These are phyloP conservation scores for Collybia sordida DNA, from an alignment of 768 basidiomycete species.

Conservation along the genomic window DNA sequence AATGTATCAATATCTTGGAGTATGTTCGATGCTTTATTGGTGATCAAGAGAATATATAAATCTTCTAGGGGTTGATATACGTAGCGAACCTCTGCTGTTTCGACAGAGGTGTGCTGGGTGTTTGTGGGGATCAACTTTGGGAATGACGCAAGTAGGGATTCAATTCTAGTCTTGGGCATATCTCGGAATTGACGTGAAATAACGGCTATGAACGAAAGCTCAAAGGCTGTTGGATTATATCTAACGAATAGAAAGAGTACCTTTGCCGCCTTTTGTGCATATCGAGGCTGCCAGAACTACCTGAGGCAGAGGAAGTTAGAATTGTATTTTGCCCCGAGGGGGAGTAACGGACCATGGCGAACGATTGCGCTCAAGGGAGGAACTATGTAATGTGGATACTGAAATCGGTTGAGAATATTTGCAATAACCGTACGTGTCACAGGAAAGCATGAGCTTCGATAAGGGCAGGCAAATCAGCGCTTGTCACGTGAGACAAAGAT, in stretches of 20 bases:
- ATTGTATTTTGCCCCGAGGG: too few species aligned
- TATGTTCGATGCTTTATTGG: constrained; percentile 98
- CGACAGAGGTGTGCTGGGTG: constrained; percentile 95
- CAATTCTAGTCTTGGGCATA: constrained; percentile 89
- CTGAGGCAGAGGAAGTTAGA: constrained; percentile 32
- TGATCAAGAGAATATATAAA: constrained; percentile 95
- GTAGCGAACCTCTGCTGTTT: constrained; percentile 92
- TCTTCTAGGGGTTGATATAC: constrained; percentile 97
- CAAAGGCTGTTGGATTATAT: not conserved
- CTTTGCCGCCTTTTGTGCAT: constrained; percentile 93
- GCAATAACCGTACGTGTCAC: not conserved
- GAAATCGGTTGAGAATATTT: not conserved
- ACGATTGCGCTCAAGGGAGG: too few species aligned
- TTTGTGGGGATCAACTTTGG: constrained; percentile 95
- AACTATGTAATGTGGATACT: too few species aligned
- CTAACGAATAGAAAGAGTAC: constrained; percentile 40
- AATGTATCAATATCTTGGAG: constrained; percentile 97
- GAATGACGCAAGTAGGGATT: constrained; percentile 94
- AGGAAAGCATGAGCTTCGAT: too few species aligned
- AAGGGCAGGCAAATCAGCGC: too few species aligned
- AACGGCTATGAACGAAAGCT: constrained; percentile 60
- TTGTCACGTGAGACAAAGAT: too few species aligned
- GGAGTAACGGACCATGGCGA: not conserved
- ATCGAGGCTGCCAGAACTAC: constrained; percentile 93
- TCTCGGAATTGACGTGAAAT: constrained; percentile 96